Evolutionary conservation across 768 basidiomycete species (phyloP).

Genomic region (Leccinum rimulosum): DNA sequence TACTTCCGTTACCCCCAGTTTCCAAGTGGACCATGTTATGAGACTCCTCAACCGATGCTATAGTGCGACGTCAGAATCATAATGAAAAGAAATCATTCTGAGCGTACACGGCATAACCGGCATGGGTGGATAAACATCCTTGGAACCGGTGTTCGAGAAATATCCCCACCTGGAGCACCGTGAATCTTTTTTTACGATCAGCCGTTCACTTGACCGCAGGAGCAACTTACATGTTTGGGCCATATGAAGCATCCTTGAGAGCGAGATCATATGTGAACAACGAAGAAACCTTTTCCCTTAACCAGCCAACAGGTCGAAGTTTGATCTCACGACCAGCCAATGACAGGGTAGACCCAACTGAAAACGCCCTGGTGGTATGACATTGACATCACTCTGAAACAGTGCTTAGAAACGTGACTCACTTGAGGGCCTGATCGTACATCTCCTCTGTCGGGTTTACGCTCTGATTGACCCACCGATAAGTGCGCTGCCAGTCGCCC

Average conservation of each 20-base stretch:
- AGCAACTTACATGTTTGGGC: conserved; percentile 16
- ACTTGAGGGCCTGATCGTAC: conserved; percentile 15
- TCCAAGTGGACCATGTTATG: conserved; percentile 21
- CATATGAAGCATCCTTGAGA: conserved; percentile 4
- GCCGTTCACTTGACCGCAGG: no score
- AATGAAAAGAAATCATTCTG: background rate
- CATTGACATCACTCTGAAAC: background rate
- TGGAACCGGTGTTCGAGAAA: conserved; percentile 4
- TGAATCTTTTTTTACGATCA: background rate
- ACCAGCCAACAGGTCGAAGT: conserved; percentile 10
- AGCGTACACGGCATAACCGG: conserved; percentile 5
- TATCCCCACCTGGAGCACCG: conserved; percentile 16
- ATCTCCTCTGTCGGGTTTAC: conserved; percentile 5
- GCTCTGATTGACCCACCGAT: conserved; percentile 9
- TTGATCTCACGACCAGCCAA: background rate
- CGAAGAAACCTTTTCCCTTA: conserved; percentile 13
- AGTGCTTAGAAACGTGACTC: background rate
- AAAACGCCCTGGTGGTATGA: conserved; percentile 9
- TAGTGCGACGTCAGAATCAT: background rate
- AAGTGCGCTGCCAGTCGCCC: conserved; percentile 11
- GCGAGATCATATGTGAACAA: conserved; percentile 18
- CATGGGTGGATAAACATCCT: conserved; percentile 3
- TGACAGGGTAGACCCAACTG: background rate
- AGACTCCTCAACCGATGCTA: conserved; percentile 19
- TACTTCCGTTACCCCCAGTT: conserved; percentile 14